Conservation (phyloP, 73 alveolate species). For the Paramecium octaurelia region DNA sequence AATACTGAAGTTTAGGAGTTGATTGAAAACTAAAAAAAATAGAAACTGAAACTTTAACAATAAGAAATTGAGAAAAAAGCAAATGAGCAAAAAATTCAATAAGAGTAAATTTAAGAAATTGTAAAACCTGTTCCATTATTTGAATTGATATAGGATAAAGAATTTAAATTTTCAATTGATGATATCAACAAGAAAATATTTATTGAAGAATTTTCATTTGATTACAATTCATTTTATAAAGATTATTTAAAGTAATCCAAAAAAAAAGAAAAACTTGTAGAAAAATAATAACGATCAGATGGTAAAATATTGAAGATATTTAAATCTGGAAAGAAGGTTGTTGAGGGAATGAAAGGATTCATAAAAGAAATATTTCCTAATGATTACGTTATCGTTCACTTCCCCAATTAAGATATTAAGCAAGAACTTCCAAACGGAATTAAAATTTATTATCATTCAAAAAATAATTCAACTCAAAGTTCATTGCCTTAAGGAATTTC, state of each 20-base stretch:
- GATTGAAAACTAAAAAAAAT: background rate
- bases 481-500: background rate
- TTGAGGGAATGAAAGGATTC: slow-evolving; percentile 4
- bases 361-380: background rate
- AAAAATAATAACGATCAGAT: background rate
- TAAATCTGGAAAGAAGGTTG: slow-evolving; percentile 3
- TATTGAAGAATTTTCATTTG: background rate
- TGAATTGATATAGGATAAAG: background rate
- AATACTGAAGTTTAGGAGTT: background rate
- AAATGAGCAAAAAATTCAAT: background rate
- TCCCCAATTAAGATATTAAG: background rate
- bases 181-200: background rate
- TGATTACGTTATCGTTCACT: background rate
- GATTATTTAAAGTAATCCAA: background rate
- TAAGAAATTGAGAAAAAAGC: background rate
- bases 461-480: background rate
- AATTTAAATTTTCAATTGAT: background rate
- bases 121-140: background rate
- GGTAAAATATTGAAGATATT: background rate
- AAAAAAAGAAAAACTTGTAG: background rate
- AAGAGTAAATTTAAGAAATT: background rate
- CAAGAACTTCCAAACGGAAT: background rate
- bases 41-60: background rate
- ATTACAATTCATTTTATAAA: background rate
- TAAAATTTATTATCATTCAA: background rate